phyloP scores from a whole-genome alignment of 805 yeast species.

The Teunomyces lycoperdinae region DNA sequence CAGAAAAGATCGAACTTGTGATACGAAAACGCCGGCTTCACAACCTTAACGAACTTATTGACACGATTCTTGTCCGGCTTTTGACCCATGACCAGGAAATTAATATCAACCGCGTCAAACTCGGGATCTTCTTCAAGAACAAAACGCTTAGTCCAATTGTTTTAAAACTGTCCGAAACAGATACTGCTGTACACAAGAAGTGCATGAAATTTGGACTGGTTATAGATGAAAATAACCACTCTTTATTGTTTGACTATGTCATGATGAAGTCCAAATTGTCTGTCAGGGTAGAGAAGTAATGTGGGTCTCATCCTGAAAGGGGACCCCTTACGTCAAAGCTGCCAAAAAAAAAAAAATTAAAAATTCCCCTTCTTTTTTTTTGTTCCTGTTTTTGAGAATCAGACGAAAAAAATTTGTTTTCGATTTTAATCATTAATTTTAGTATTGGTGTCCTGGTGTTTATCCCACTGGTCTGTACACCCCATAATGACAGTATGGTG shows the following conservation, averaged over 20 bases:
- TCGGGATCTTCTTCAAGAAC: constrained; percentile 17
- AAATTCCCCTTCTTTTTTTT: neutral
- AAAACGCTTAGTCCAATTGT: constrained; percentile 16
- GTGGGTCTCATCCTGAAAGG: neutral
- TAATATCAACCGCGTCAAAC: constrained; percentile 11
- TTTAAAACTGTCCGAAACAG: constrained; percentile 12
- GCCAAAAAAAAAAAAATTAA: too few species aligned
- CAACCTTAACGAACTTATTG: constrained; percentile 15
- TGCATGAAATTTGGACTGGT: neutral
- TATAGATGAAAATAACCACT: constrained; percentile 8
- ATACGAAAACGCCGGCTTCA: constrained; percentile 15
- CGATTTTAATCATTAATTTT: neutral
- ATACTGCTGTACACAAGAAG: neutral
- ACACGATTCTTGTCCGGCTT: constrained; percentile 14
- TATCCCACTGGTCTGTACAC: neutral
- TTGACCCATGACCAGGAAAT: constrained; percentile 13
- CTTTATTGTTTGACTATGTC: constrained; percentile 21
- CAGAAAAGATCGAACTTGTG: constrained; percentile 4
- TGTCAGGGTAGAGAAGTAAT: constrained; percentile 14
- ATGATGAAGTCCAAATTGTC: constrained; percentile 18
- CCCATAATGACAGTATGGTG: too few species aligned
- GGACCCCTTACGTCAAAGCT: too few species aligned
- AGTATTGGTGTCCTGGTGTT: neutral
- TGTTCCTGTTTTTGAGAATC: neutral
- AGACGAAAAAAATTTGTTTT: neutral